These are phyloP conservation scores for Nakaseomyces bracarensis DNA, from an alignment of 1,139 yeast species.

Conservation along the genomic window DNA sequence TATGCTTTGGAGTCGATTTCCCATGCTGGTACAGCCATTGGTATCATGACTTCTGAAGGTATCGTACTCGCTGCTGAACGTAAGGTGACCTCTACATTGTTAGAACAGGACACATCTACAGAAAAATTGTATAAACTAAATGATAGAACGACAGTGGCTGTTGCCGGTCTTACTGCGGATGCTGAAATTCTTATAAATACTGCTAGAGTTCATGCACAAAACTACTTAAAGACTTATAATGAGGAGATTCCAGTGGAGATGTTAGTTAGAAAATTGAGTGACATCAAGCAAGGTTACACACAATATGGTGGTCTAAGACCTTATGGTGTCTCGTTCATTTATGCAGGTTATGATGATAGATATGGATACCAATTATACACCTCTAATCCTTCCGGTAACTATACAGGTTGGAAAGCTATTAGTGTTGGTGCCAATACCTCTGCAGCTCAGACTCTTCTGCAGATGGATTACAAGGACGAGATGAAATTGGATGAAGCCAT, in stretches of 20 bases:
- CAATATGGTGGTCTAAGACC: slow-evolving; percentile 99
- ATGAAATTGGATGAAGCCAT: slow-evolving; percentile 70
- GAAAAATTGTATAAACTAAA: slow-evolving; percentile 85
- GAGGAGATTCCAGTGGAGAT: slow-evolving; percentile 90
- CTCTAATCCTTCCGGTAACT: slow-evolving; percentile 95
- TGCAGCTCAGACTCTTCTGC: slow-evolving; percentile 90
- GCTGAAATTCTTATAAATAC: slow-evolving; percentile 85
- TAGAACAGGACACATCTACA: slow-evolving; percentile 89
- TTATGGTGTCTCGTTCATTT: slow-evolving; percentile 91
- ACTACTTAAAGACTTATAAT: slow-evolving; percentile 72
- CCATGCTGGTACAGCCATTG: slow-evolving; percentile 97
- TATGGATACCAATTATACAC: slow-evolving; percentile 89
- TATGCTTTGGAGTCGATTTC: slow-evolving; percentile 96
- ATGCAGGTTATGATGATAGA: slow-evolving; percentile 91
- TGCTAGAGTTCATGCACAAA: slow-evolving; percentile 82
- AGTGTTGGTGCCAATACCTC: slow-evolving; percentile 94
- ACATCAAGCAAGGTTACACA: slow-evolving; percentile 94
- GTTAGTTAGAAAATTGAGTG: slow-evolving; percentile 81
- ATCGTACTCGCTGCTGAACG: slow-evolving; percentile 95
- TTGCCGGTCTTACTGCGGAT: slow-evolving; percentile 97
- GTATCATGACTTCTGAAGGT: slow-evolving; percentile 85
- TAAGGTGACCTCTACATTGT: slow-evolving; percentile 81
- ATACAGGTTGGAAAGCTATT: slow-evolving; percentile 98
- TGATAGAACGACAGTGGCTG: slow-evolving; percentile 84
- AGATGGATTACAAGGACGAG: slow-evolving; percentile 89